Evolutionary conservation across 805 yeast genomes (phyloP).

Genomic region (Cyberlindnera americana): DNA sequence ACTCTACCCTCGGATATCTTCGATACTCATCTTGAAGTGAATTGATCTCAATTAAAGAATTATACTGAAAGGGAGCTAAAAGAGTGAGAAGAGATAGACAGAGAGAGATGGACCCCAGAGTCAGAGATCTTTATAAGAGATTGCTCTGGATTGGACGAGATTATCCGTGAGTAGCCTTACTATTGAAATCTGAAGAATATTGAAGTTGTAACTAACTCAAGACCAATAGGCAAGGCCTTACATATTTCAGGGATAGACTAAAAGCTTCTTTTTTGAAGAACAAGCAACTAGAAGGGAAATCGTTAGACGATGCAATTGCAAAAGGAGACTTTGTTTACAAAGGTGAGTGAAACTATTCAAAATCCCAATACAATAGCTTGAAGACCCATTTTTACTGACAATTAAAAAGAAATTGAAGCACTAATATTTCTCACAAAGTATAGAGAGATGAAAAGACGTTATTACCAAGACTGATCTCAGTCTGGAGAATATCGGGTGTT

Average conservation of each 20-base stretch:
- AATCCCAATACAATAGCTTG: too few species aligned
- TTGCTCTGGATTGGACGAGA: slow-evolving; percentile 20
- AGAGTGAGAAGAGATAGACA: too few species aligned
- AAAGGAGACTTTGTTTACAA: slow-evolving; percentile 21
- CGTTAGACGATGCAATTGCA: slow-evolving; percentile 12
- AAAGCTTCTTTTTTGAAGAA: slow-evolving; percentile 16
- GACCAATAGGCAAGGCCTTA: slow-evolving; percentile 21
- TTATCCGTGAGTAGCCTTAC: slow-evolving; percentile 21
- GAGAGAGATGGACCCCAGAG: slow-evolving; percentile 20
- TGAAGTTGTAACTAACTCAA: too few species aligned
- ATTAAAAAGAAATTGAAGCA: slow-evolving; percentile 24
- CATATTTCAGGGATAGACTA: slow-evolving; percentile 13
- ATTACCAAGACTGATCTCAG: too few species aligned
- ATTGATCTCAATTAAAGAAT: neutral
- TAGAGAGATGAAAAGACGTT: slow-evolving; percentile 21
- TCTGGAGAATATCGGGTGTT: too few species aligned
- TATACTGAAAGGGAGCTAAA: neutral
- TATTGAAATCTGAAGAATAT: neutral
- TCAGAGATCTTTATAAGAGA: slow-evolving; percentile 18
- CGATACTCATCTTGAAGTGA: too few species aligned
- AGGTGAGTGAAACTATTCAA: slow-evolving; percentile 14
- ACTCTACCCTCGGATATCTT: too few species aligned
- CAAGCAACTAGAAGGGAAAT: slow-evolving; percentile 4
- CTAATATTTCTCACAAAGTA: slow-evolving; percentile 21
- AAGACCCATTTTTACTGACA: too few species aligned